A percentile compares a stretch with the other conserved stretches of the same genome.
phyloP scores from a whole-genome alignment of 1,284 basidiomycete species.

The Porogramme epimiltina region DNA sequence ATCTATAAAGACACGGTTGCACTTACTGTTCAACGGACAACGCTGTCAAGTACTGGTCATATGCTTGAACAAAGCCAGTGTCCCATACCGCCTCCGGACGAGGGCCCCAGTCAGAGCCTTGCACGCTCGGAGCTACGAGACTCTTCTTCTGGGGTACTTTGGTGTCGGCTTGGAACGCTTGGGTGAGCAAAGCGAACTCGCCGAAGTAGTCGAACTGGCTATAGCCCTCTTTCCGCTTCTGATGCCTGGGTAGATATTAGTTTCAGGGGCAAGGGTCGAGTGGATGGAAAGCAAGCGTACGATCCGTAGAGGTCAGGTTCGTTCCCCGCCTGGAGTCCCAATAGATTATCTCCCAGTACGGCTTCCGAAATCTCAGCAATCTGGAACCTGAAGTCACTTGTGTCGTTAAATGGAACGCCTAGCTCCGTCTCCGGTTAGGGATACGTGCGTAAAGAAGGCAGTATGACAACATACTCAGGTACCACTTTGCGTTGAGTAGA shows the following conservation, averaged over 20 bases:
- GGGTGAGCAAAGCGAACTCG: slow-evolving; percentile 48
- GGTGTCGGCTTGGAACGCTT: slow-evolving; percentile 41
- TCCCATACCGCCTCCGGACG: slow-evolving; percentile 41
- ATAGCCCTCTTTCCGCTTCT: slow-evolving; percentile 40
- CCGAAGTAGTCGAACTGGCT: slow-evolving; percentile 44
- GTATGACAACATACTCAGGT: slow-evolving; percentile 20
- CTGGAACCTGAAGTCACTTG: slow-evolving; percentile 49
- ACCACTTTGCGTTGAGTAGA: slow-evolving; percentile 43
- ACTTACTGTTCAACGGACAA: slow-evolving; percentile 53
- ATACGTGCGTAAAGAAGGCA: not conserved
- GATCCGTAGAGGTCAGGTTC: slow-evolving; percentile 67
- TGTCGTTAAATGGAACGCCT: slow-evolving; percentile 54
- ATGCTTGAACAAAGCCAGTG: slow-evolving; percentile 46
- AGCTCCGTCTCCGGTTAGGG: not conserved
- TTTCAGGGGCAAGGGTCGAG: slow-evolving; percentile 27
- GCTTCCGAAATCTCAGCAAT: slow-evolving; percentile 50
- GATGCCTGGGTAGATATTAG: slow-evolving; percentile 24
- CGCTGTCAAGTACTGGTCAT: slow-evolving; percentile 38
- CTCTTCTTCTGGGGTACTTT: slow-evolving; percentile 45
- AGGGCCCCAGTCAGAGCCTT: slow-evolving; percentile 30
- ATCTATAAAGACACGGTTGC: not conserved
- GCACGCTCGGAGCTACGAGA: slow-evolving; percentile 52
- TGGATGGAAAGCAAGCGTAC: slow-evolving; percentile 25
- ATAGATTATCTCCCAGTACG: slow-evolving; percentile 59
- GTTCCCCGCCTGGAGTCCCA: slow-evolving; percentile 65